Percentiles rank a stretch among this genome's conserved stretches.
phyloP scores from a whole-genome alignment of 1,139 yeast genomes.

The Pichia sp. region DNA sequence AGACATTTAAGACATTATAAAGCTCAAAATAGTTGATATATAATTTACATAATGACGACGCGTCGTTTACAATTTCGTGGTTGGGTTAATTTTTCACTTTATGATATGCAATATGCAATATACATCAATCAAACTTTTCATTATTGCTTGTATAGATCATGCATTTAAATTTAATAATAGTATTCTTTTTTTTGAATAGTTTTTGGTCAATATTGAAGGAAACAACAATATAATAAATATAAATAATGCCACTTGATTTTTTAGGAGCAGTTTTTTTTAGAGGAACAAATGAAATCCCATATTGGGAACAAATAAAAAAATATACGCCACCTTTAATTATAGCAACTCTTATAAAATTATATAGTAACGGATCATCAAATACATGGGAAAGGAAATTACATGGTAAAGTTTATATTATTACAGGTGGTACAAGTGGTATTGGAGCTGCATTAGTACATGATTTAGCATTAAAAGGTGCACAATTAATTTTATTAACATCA shows the following conservation, averaged over 20 bases:
- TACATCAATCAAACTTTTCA: no score
- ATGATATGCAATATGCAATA: no score
- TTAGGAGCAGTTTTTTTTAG: constrained; percentile 58
- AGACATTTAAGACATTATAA: no score
- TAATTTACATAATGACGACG: no score
- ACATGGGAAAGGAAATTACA: constrained; percentile 91
- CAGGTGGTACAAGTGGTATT: constrained; percentile 89
- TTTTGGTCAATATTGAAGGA: background rate
- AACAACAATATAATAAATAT: constrained; percentile 23
- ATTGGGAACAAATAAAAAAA: constrained; percentile 50
- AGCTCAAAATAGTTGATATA: no score
- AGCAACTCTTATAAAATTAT: constrained; percentile 52
- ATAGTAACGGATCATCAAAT: constrained; percentile 70
- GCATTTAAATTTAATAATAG: no score
- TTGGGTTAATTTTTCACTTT: no score
- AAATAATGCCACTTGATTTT: constrained; percentile 69
- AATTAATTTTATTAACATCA: constrained; percentile 62
- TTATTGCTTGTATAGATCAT: no score
- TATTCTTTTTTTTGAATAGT: background rate
- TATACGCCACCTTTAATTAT: constrained; percentile 49
- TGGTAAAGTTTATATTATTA: constrained; percentile 76
- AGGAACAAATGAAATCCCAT: constrained; percentile 72
- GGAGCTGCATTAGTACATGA: constrained; percentile 75
- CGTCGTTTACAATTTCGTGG: no score
- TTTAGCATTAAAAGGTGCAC: constrained; percentile 79